Evolutionary conservation across 352 stramenopile species (phyloP), one percentile per base, ranked within the genome.

Genomic region (Phytophthora multivora): DNA sequence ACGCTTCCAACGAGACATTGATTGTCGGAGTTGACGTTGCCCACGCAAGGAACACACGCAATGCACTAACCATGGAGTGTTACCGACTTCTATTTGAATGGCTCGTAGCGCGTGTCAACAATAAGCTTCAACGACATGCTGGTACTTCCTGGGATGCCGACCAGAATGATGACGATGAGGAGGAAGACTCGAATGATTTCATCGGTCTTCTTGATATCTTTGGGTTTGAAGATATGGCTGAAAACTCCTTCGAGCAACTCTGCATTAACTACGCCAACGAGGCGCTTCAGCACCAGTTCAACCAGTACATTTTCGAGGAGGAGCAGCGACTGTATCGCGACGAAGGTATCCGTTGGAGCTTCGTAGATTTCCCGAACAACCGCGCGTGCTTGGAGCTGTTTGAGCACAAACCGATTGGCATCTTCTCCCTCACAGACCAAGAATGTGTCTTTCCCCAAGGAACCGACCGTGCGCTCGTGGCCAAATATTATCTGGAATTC

Each of bases 41-140:
- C 4, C 84, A 94, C 39, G 80, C 88, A 36, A 69, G 79, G 12
- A 80, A 97, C 62, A 92, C 84, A 9, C 79, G 92, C 19, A 89
- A 98, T 53, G 93, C 90, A 19, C 75, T 98, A 9, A 82, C 89
- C 10, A 98, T 98, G 86, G 90, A 95, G 66, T 84, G 95, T 47
- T 98, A 98, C 67, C 78, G 89, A 9, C 66, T 93, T 46, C 69
- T 98, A 4, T 98, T 98, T 59, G 82, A 97, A 38, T 99, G 95
- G 94, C 84, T 99, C 40, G 96, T 99, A 30, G 75, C 77, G 6
- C 78, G 80, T 10, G 88, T 98, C 56, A 98, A 98, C 73, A 73
- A 80, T 47, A 88, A 89, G 63, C 94, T 97, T n/a, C 73, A 71
- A 21, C 51, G 54, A 16, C 65, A 72, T 15, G 41, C 43, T 25